Evolutionary conservation across 176 grass and related monocot species (phyloP).

Genomic region (Bonia amplexicaulis): DNA sequence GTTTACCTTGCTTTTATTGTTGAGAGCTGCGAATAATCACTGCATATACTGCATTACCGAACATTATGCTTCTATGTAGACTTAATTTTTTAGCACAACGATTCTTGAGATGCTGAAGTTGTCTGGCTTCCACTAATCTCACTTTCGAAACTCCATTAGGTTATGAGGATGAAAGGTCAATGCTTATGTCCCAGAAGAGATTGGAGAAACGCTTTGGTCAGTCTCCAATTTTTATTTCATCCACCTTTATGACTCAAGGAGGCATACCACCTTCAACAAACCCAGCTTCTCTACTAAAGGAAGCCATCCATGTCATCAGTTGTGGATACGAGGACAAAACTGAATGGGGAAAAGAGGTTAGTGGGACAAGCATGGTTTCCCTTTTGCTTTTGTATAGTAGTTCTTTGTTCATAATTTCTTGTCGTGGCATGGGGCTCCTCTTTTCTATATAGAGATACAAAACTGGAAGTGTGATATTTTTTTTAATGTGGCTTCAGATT

Average conservation of each 20-base stretch:
- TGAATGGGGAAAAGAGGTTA: constrained; percentile 99
- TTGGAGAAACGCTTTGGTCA: constrained; percentile 97
- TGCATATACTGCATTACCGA: not conserved
- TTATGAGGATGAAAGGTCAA: constrained; percentile 90
- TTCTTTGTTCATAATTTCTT: not conserved
- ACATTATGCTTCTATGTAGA: constrained; percentile 1
- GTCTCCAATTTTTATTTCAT: constrained; percentile 91
- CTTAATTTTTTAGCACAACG: not conserved
- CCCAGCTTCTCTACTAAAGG: constrained; percentile 87
- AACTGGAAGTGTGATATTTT: not conserved
- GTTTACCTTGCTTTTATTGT: constrained; percentile 1
- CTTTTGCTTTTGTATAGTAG: not conserved
- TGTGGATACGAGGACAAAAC: constrained; percentile 99
- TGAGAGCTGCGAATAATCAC: not conserved
- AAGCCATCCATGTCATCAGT: constrained; percentile 98
- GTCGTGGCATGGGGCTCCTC: not conserved
- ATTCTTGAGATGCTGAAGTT: constrained; percentile 4
- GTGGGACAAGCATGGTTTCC: constrained; percentile 14
- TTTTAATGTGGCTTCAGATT: constrained; percentile 55
- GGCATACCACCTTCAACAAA: constrained; percentile 90
- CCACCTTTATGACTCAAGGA: constrained; percentile 91
- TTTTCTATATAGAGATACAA: not conserved
- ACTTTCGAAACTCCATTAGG: constrained; percentile 41
- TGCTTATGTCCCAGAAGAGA: constrained; percentile 94
- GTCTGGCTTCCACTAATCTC: constrained; percentile 12